Conservation (phyloP, 179 eudicot species). For the Silene vulgaris region DNA sequence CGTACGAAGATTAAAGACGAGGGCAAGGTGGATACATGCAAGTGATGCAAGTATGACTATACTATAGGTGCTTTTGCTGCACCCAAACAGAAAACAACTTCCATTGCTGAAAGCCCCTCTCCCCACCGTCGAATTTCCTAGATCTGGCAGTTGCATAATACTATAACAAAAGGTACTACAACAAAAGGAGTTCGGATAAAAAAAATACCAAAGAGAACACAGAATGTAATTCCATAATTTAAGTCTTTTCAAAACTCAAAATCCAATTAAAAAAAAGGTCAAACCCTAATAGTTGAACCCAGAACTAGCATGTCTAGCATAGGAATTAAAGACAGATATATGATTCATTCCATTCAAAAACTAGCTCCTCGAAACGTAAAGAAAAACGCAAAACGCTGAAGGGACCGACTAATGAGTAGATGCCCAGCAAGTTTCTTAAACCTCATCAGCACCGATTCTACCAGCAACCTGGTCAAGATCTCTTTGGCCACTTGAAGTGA, state of each 20-base stretch:
- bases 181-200: background rate
- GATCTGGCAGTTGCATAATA: no score
- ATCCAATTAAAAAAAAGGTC: background rate
- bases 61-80: no score
- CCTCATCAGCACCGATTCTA: conserved; percentile 13
- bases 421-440: background rate
- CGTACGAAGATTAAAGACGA: no score
- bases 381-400: background rate
- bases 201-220: no score
- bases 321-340: background rate
- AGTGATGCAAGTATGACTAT: no score
- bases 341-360: background rate
- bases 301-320: background rate
- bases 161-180: no score
- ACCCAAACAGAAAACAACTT: no score
- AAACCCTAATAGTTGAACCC: background rate
- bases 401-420: background rate
- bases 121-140: no score
- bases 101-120: no score
- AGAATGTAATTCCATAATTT: no score
- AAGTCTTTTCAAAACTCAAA: background rate
- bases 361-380: background rate
- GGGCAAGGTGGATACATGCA: no score
- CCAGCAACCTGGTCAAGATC: conserved; percentile 22
- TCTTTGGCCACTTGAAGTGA: conserved; percentile 17